Conservation (phyloP, 495 filamentous ascomycete genomes). For the Penicillium alfredii region DNA sequence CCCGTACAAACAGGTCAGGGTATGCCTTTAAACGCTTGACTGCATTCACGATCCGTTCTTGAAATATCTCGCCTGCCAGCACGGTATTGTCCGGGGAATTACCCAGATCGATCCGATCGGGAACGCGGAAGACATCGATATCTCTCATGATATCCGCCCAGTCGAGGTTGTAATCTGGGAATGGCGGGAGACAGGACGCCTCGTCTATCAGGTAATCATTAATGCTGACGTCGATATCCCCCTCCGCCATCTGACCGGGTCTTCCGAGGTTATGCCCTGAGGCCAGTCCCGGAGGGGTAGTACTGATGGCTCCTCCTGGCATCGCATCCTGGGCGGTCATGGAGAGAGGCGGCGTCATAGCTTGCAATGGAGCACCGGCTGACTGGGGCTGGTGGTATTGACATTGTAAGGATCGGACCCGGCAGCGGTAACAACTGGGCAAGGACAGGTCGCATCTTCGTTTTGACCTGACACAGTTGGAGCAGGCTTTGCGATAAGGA, state of each 20-base stretch:
- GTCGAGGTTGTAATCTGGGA: slow-evolving; percentile 3
- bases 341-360: neutral
- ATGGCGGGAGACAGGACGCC: slow-evolving; percentile 9
- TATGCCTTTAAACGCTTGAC: slow-evolving; percentile 1
- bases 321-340: too few relatives aligned
- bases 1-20: neutral
- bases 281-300: neutral
- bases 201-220: slow-evolving; percentile 11
- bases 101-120: neutral
- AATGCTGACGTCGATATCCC: slow-evolving; percentile 1
- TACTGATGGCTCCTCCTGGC: neutral
- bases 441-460: neutral
- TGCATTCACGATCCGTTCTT: neutral
- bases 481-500: neutral
- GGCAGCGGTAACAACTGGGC: slow-evolving; percentile 1
- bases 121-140: slow-evolving; percentile 1
- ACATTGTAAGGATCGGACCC: slow-evolving; percentile 2
- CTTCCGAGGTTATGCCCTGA: too few relatives aligned
- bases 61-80: slow-evolving; percentile 1
- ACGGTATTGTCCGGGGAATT: neutral
- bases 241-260: neutral
- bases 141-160: slow-evolving; percentile 4
- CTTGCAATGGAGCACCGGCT: neutral
- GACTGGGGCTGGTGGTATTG: neutral
- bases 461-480: neutral